phyloP scores from a whole-genome alignment of 345 rosid genomes.

The Erodium maritimum region DNA sequence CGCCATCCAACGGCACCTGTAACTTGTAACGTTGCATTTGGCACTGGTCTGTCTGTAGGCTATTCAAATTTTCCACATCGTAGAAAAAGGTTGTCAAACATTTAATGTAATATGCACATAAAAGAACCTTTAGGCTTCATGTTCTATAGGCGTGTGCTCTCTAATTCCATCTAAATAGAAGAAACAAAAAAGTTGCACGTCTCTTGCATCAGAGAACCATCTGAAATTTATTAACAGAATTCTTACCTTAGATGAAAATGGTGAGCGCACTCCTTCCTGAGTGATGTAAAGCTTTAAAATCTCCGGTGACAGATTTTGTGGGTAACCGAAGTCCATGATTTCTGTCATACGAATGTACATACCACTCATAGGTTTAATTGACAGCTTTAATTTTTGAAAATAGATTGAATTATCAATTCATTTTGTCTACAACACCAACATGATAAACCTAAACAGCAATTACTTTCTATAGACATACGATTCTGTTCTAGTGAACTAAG shows the following conservation, averaged over 20 bases:
- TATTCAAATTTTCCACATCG: slow-evolving; percentile 12
- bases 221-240: background rate
- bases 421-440: background rate
- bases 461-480: background rate
- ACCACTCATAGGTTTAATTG: background rate
- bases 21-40: slow-evolving; percentile 98
- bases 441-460: background rate
- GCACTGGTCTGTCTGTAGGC: slow-evolving; percentile 86
- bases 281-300: slow-evolving; percentile 94
- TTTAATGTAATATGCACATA: slow-evolving; percentile 1
- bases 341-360: slow-evolving; percentile 34
- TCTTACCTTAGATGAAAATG: slow-evolving; percentile 88
- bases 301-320: slow-evolving; percentile 97
- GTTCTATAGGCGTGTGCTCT: background rate
- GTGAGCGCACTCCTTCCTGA: slow-evolving; percentile 96
- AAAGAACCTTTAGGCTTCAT: background rate
- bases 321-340: slow-evolving; percentile 95
- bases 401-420: no score
- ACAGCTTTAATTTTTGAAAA: background rate
- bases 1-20: slow-evolving; percentile 99
- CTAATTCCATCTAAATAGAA: background rate
- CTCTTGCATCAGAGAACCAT: background rate
- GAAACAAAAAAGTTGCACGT: background rate
- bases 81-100: slow-evolving; percentile 1
- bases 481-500: background rate